Evolutionary conservation across 495 filamentous ascomycete species (phyloP), one percentile per base, ranked within the genome.

Genomic region (Xylaria palmicola): DNA sequence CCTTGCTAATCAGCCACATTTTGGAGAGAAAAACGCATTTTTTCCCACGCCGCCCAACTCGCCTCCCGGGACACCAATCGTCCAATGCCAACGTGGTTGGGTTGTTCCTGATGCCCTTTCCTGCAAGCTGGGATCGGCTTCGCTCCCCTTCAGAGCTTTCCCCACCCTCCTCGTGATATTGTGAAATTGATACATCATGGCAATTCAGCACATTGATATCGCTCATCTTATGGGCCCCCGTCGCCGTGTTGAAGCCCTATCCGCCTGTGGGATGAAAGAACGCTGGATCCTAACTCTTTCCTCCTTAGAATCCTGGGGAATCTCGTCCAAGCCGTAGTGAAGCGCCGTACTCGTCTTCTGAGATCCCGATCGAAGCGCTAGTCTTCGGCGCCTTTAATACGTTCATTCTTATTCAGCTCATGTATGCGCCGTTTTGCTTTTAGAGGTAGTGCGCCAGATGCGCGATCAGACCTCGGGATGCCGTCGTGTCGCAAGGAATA

Each of bases 1-100:
- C 44, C 64, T 17, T 56, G 70, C 73, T 64, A 60, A 67, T 55
- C 57, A 65, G 56, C 53, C 67, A 24, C 66, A 58, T 13, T 17
- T 68, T 68, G 37, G 68, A 74, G 6, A 72, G 68, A 0, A 71
- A 54, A 19, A 67, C 17, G 26, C n/a, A 26, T 27, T 2, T 29
- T n/a, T n/a, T n/a, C n/a, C n/a, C n/a, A n/a, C n/a, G n/a, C 9
- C 24, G 22, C 44, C 8, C 15, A 2, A 12, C 22, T 48, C 3
- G 44, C 2, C 32, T 13, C 6, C 32, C 6, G 13, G 32, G 32
- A 36, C 6, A 36, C 32, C 6, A 6, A 36, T 8, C 7, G 44
- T 48, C 3, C 26, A 29, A 27, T 48, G 13, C 10, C 13, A 29
- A 48, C 32, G 6, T 6, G 13, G 17, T 20, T 20, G 8, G 30